Evolutionary conservation across 2,329 filamentous ascomycete species (phyloP), one percentile per base, ranked within the genome.

Genomic region (Pseudocercospora musae): DNA sequence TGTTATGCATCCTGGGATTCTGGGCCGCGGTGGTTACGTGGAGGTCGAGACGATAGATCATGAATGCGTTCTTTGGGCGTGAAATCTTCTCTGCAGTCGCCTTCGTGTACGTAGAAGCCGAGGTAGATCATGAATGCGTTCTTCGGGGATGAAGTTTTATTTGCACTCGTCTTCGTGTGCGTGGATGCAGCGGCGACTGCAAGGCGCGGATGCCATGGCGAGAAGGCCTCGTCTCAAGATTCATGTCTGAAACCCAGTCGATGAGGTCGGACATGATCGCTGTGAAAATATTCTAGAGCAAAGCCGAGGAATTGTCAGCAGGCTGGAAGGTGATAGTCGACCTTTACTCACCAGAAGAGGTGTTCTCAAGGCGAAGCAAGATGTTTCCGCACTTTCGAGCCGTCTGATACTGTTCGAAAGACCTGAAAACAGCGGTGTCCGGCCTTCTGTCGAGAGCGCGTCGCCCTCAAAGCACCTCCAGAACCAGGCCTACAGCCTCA

Each of bases 401-500:
- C 11, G 11, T n/a, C 2, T 37, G 4, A 13, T n/a, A 10, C 33
- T 7, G 33, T 37, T 37, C 33, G 13, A 1, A 37, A 37, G 13
- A 4, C n/a, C 11, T 13, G 33, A 3, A 6, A 7, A 48, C 18
- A 48, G 44, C n/a, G 4, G 20, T 15, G 33, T 40, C 15, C 37
- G 7, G 10, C 15, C 4, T 6, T 40, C 13, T 2, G 3, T 18
- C 37, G n/a, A 40, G 18, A 18, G 2, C 37, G 20, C 5, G 18
- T 9, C 18, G 11, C 7, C n/a, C 40, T 72, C 66, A 72, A 27
- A 72, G 54, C 29, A 69, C 68, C 29, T 72, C 68, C 58, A 74
- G 58, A 49, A 72, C 70, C 62, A 75, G 52, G 1, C 74, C 74
- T 18, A 76, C 68, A n/a, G 74, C 64, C 52, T 73, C 70, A 44